A percentile compares a stretch with the other conserved stretches of the same genome.
These are phyloP conservation scores for Botrytis fragariae DNA, from an alignment of 2,329 filamentous ascomycete species.

Conservation along the genomic window DNA sequence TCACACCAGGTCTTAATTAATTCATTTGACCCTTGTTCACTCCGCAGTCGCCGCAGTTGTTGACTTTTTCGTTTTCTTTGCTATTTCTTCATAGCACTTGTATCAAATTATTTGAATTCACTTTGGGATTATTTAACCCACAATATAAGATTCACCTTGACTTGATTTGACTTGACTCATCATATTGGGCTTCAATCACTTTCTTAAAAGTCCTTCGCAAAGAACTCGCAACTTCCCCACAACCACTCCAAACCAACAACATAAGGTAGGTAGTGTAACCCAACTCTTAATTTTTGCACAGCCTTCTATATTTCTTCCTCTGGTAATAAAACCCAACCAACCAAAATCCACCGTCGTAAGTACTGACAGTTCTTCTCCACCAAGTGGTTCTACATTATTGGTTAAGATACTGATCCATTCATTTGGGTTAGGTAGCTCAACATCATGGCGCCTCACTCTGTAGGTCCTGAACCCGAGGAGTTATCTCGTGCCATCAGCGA, in stretches of 20 bases:
- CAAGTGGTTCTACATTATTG: constrained; percentile 3
- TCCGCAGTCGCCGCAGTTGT: background rate
- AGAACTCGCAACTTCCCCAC: background rate
- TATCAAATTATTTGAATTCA: background rate
- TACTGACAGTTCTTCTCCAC: background rate
- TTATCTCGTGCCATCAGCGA: constrained; percentile 32
- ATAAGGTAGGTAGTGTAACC: background rate
- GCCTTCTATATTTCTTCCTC: constrained; percentile 6
- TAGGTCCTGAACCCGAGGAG: constrained; percentile 22
- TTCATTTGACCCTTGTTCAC: background rate
- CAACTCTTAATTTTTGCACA: constrained; percentile 6
- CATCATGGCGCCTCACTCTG: constrained; percentile 19
- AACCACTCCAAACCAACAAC: background rate
- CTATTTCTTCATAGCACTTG: background rate
- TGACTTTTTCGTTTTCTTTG: background rate
- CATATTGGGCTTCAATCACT: background rate
- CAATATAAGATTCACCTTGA: background rate
- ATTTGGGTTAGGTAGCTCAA: background rate
- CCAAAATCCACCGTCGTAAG: background rate
- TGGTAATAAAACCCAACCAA: background rate
- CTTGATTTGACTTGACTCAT: background rate
- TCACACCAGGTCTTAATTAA: background rate
- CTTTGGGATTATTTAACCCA: background rate
- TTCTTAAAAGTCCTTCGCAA: background rate
- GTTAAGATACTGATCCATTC: background rate